Evolutionary conservation across 441 rosid genomes (phyloP), one percentile per base, ranked within the genome.

Genomic region (Capsella rubella): DNA sequence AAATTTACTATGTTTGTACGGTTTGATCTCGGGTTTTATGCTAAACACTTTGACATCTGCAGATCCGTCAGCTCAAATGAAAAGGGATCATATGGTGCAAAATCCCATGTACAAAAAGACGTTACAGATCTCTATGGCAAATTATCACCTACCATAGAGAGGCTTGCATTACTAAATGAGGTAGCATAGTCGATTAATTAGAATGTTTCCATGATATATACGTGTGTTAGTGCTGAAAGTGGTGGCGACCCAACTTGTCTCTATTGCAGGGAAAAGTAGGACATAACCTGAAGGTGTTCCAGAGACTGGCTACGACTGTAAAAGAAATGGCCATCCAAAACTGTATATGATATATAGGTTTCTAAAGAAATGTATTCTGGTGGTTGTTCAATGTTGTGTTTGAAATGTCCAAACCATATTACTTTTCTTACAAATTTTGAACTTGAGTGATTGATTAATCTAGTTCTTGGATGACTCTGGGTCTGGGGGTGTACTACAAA

Each of bases 131-230:
- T 92, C 37, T 86, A 88, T 60, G 89, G 83, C 76, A 86, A 84
- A 73, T 73, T 95, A 74, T 80, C 88, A 77, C 86, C 96, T 58
- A 81, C 84, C 40, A 82, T 89, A 66, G 99, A 95, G 80, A 87
- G 92, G 66, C 97, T 95, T 16, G 93, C 86, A 71, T 77, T 86
- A 78, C 85, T 92, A 34, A 89, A 79, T 51, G 97, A 95, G 97
- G 99, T 93, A 87, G 47, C 71, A 18, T 16, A 37, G 31, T 49
- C 3, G 45, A 35, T 62, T 8, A 27, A 9, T 39, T 29, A 34
- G 4, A 61, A 27, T 27, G 12, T 5, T 5, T 13, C 21, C 3
- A 21, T 58, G 55, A 47, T 13, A 6, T 31, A 61, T 62, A 21
- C 25, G 21, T 64, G 60, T 56, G 54, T 16, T 65, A 54, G 21